Base-by-base conservation (phyloP, 805 yeast genomes). In the Cyberlindnera americana region DNA sequence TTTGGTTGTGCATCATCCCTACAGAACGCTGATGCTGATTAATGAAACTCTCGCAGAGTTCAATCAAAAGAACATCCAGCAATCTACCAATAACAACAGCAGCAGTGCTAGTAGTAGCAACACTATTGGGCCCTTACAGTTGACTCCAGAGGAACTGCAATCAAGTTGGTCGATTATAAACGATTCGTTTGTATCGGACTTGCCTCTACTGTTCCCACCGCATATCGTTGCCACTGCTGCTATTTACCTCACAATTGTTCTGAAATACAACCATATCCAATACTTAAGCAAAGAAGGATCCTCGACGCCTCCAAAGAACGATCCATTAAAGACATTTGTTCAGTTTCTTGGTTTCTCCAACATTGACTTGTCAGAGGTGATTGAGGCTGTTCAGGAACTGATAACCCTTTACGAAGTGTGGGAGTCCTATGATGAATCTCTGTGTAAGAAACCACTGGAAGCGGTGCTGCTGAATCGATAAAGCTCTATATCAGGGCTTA, bases 111-210 rank as follows among this genome's bases (percentile, higher is more conserved):
- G 17, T 24, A 24, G 13, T 18, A 21, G 14, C 24, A 19, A 4
- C 35, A 15, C 38, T 16, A 29, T 29, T 10, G 42, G 41, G 2
- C 44, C 38, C 19, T 57, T 68, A 24, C 43, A 49, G 11, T 54
- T 83, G 4, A 57, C 77, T 0, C 70, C 75, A 3, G 85, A 78
- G 30, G 97, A 90, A 53, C 58, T 83, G 23, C 96, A 91, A 55
- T 78, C 84, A 32, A 71, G 86, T 9, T 93, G 98, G 97, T 83
- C 95, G 1, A 69, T 90, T 36, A 74, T 93, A 26, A 93, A 89
- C 59, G 98, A 91, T 57, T 77, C 90, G 47, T 90, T 84, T 59
- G 80, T 88, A 32, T 88, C 96, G 1, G 98, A 93, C 59, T 66
- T 86, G 14, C 91, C 87, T 41, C 61, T 93, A 33, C 58, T 90